Evolutionary conservation across 2,329 filamentous ascomycete genomes (phyloP), one percentile per base, ranked within the genome.

Genomic region (Venturia effusa): DNA sequence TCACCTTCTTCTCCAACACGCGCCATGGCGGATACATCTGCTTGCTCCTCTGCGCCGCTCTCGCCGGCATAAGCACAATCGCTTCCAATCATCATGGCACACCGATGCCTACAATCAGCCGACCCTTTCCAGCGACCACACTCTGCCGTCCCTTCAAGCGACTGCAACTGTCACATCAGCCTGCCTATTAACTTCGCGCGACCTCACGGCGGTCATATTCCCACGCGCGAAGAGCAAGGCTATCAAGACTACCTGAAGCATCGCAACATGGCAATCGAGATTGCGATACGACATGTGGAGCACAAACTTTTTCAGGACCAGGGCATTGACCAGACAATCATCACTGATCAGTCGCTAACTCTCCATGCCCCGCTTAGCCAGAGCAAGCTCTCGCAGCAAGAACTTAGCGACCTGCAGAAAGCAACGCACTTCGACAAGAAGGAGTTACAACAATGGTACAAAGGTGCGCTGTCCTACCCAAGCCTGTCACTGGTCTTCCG

Each of bases 341-440:
- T 34, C 19, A 34, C 51, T 32, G 30, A 34, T 34, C 27, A 57
- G 7, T 32, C 51, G 34, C 59, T 60, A 62, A 54, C 43, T 62
- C 24, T 48, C 34, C 45, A 41, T n/a, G 8, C 45, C 27, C 24
- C 10, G 27, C 45, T 60, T 24, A 99, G 94, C 79, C 94, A 97
- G 83, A 97, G 93, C 71, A 99, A 97, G 82, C 88, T 99, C 75
- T 96, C 92, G 65, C 90, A 94, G 76, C 89, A 96, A 77, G 92
- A 99, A 83, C 89, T 99, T 74, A 85, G 84, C 69, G 94, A 99
- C 78, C 86, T 99, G 70, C 92, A 97, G 76, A 94, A 91, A 81
- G 92, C 92, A 66, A 99, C 94, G 68, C 92, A 97, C 78, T 99
- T 99, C 74, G 94, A 99, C 79, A 97, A 97, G 87, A 97, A 97